Evolutionary conservation across 164 flowering plant genomes (phyloP).

Genomic region (Chimonanthus salicifolius): DNA sequence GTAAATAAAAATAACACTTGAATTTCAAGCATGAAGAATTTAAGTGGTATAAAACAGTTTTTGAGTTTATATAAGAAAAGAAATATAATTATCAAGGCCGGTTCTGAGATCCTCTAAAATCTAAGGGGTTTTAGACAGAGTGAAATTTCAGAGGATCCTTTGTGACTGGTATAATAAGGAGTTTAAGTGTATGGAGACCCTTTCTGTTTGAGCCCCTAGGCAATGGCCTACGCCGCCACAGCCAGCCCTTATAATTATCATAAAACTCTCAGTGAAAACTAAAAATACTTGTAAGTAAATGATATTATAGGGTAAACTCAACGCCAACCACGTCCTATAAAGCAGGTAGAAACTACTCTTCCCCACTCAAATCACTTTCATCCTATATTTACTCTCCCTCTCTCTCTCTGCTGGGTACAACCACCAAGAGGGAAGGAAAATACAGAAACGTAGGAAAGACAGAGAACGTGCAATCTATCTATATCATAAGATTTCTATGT

Average conservation of each 20-base stretch:
- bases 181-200: too few relatives aligned
- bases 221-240: too few relatives aligned
- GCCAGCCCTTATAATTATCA: neutral
- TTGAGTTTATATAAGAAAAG: neutral
- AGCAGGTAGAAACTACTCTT: neutral
- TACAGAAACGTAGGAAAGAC: neutral
- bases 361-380: neutral
- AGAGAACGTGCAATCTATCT: neutral
- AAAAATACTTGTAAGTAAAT: too few relatives aligned
- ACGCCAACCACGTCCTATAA: neutral
- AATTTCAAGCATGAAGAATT: neutral
- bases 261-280: too few relatives aligned
- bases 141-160: too few relatives aligned
- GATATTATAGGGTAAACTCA: too few relatives aligned
- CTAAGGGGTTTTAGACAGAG: too few relatives aligned
- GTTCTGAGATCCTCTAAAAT: too few relatives aligned
- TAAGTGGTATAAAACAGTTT: neutral
- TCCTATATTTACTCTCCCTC: neutral
- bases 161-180: too few relatives aligned
- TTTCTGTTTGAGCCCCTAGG: too few relatives aligned
- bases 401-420: neutral
- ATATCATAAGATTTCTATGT: conserved; percentile 3
- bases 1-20: neutral
- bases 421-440: neutral
- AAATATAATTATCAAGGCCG: neutral